Evolutionary conservation across 2,329 filamentous ascomycete genomes (phyloP), one percentile per base, ranked within the genome.

Genomic region (Trichoderma cornu-damae): DNA sequence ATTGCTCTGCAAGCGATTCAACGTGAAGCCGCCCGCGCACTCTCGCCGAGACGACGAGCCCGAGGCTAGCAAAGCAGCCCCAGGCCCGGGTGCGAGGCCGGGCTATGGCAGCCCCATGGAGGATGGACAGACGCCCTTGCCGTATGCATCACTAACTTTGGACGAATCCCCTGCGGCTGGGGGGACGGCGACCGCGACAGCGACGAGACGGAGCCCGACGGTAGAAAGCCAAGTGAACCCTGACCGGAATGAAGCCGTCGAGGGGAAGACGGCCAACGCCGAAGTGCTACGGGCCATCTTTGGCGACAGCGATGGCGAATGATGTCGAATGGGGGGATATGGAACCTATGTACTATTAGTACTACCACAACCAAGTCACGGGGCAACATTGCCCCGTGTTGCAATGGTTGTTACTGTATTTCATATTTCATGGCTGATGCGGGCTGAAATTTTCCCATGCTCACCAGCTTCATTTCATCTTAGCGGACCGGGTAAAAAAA

Each of bases 231-330:
- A 74, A 32, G 79, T 94, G 22, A 83, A 96, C 68, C 80, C 85
- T 0, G 88, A 90, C 61, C 82, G 78, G 62, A 96, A 96, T 40
- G 69, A 73, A 38, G 71, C 71, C 8, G 66, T 96, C 8, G 89
- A 95, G 67, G 86, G 81, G 0, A 78, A 85, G 65, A 80, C 84
- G 54, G 89, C 91, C 1, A 85, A 87, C 14, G 89, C 92, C 48
- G 89, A 88, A 42, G 86, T 96, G 0, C 91, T 96, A 65, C 89
- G 84, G 64, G 89, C 90, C n/a, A 91, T 97, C 28, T 97, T 97
- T 79, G 93, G 92, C 5, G 90, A 91, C 69, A 88, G 88, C 66
- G 87, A 88, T 62, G 88, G 90, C 64, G 87, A 90, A 57, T 48
- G 46, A 52, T 69, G 61, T 35, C n/a, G 48, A 6, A 18, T 11